Evolutionary conservation across 2,329 filamentous ascomycete species (phyloP).

Genomic region (Aureobasidium subglaciale): DNA sequence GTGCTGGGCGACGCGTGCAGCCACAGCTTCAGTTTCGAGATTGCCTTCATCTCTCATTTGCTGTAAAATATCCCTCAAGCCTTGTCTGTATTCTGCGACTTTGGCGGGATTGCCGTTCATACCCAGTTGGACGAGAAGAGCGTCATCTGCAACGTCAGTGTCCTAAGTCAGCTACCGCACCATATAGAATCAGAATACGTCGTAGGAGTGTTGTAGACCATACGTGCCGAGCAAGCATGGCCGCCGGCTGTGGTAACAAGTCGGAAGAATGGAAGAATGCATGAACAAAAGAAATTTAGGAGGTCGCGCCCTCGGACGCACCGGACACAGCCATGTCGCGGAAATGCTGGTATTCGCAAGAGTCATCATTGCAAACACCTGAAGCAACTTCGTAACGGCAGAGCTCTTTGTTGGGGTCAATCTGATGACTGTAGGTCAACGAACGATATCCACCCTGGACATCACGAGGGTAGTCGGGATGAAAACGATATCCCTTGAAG

Average conservation of each 20-base stretch:
- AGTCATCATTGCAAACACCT: constrained; percentile 64
- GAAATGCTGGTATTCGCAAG: constrained; percentile 78
- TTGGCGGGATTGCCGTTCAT: constrained; percentile 22
- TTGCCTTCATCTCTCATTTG: constrained; percentile 53
- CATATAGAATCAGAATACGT: constrained; percentile 4
- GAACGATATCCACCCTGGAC: constrained; percentile 76
- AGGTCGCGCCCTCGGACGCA: constrained; percentile 48
- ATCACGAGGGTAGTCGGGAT: constrained; percentile 63
- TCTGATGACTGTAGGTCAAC: constrained; percentile 86
- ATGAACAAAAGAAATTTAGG: constrained; percentile 18
- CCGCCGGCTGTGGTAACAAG: constrained; percentile 1
- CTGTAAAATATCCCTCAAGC: constrained; percentile 55
- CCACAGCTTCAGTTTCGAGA: constrained; percentile 60
- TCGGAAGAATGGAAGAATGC: not conserved
- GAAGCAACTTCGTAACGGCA: constrained; percentile 70
- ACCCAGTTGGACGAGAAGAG: constrained; percentile 25
- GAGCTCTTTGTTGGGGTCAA: constrained; percentile 65
- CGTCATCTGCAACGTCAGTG: constrained; percentile 29
- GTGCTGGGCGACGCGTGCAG: constrained; percentile 59
- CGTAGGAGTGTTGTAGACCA: not conserved
- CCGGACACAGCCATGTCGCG: constrained; percentile 63
- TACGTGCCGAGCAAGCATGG: not conserved
- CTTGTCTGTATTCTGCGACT: constrained; percentile 47
- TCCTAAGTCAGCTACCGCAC: constrained; percentile 22
- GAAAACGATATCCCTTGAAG: constrained; percentile 86